Conservation (phyloP, 306 rosid genomes). For the Cucurbita argyrosperma region DNA sequence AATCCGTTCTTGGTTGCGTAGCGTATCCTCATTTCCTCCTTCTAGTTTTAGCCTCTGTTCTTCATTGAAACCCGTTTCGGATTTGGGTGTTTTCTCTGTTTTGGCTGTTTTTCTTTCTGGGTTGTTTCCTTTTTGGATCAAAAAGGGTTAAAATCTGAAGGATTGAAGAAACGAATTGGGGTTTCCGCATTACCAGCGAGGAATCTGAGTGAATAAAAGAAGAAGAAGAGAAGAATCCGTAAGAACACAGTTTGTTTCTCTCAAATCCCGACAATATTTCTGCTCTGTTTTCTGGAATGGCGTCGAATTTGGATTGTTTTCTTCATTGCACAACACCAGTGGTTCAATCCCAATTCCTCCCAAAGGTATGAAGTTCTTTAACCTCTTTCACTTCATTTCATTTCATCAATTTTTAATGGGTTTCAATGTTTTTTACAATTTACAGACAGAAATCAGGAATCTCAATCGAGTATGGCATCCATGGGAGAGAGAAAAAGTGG, state of each 20-base stretch:
- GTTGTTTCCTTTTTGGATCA: background rate
- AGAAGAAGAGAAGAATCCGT: background rate
- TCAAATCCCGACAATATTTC: background rate
- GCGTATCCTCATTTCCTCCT: background rate
- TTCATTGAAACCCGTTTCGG: background rate
- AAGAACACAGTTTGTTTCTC: background rate
- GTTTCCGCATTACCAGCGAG: conserved; percentile 24
- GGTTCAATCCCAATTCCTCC: conserved; percentile 55
- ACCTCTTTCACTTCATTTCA: background rate
- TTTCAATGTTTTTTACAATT: background rate
- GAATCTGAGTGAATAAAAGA: conserved; percentile 14
- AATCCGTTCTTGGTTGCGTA: background rate
- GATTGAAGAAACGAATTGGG: background rate
- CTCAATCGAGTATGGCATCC: conserved; percentile 85
- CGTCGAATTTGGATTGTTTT: conserved; percentile 68
- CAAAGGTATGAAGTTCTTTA: conserved; percentile 31
- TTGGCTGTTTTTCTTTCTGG: background rate
- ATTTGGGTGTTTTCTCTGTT: background rate
- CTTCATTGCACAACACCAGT: conserved; percentile 70
- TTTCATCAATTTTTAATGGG: background rate
- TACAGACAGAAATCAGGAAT: conserved; percentile 58
- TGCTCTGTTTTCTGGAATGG: conserved; percentile 17
- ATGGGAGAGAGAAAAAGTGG: conserved; percentile 74
- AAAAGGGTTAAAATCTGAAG: background rate
- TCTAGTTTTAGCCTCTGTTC: background rate